A percentile compares a stretch with the other conserved stretches of the same genome.
phyloP scores from a whole-genome alignment of 169 alveolate genomes.

The Plasmodium inui region DNA sequence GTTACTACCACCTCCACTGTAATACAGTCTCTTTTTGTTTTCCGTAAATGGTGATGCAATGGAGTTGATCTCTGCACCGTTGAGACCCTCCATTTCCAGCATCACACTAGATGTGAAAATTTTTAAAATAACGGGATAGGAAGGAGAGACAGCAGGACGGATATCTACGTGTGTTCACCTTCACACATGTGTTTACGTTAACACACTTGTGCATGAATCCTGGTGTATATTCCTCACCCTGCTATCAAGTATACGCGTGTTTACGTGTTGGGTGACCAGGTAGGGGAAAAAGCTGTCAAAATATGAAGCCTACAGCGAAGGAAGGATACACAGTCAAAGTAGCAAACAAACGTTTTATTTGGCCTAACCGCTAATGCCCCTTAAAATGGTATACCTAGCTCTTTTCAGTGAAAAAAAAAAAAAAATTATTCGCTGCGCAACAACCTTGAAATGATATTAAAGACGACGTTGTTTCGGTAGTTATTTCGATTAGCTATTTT shows the following conservation, averaged over 20 bases:
- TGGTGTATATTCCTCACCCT: background rate
- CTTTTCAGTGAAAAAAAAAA: background rate
- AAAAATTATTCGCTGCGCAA: background rate
- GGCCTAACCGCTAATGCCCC: background rate
- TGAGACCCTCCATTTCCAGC: conserved; percentile 27
- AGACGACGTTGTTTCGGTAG: background rate
- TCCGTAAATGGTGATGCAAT: conserved; percentile 13
- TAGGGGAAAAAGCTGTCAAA: background rate
- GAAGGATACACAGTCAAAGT: background rate
- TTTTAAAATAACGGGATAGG: background rate
- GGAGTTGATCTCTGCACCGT: conserved; percentile 12
- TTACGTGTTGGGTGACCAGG: background rate
- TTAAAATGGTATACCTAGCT: background rate
- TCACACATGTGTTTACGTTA: too few species aligned
- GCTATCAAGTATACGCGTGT: background rate
- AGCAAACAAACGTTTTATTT: background rate
- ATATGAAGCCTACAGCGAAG: background rate
- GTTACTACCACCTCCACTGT: background rate
- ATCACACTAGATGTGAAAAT: background rate
- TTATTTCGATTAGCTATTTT: background rate
- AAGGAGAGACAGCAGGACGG: background rate
- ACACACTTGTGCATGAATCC: background rate
- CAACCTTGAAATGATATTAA: background rate
- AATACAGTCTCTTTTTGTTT: background rate
- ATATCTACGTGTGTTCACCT: background rate